Conservation (phyloP, 306 rosid species). For the Cicer bijugum region DNA sequence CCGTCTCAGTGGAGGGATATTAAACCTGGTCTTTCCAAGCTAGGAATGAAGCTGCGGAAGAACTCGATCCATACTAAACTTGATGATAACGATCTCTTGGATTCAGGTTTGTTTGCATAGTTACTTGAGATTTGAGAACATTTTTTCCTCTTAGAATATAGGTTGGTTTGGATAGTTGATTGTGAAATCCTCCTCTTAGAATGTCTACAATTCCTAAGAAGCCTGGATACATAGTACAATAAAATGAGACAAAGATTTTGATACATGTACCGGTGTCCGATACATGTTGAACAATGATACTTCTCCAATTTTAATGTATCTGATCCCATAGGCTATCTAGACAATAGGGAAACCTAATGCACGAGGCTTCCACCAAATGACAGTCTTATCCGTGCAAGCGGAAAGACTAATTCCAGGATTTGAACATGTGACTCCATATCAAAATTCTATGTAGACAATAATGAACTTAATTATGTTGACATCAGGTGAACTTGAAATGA, state of each 20-base stretch:
- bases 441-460: background rate
- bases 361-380: background rate
- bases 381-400: background rate
- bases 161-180: slow-evolving; percentile 48
- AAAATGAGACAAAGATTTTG: no score
- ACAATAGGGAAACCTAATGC: background rate
- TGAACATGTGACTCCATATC: background rate
- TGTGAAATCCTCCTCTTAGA: background rate
- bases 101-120: slow-evolving; percentile 58
- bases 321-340: background rate
- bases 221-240: no score
- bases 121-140: background rate
- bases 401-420: background rate
- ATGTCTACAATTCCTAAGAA: background rate
- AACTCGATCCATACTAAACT: slow-evolving; percentile 45
- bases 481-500: slow-evolving; percentile 67
- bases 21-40: slow-evolving; percentile 54
- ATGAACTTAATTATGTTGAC: slow-evolving; percentile 25
- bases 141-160: slow-evolving; percentile 3
- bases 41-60: slow-evolving; percentile 58
- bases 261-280: no score
- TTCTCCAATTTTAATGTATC: no score
- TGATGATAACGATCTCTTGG: slow-evolving; percentile 56
- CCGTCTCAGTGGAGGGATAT: slow-evolving; percentile 63
- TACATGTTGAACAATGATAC: no score